phyloP scores from a whole-genome alignment of 179 eudicot species.

The Carnegiea gigantea region DNA sequence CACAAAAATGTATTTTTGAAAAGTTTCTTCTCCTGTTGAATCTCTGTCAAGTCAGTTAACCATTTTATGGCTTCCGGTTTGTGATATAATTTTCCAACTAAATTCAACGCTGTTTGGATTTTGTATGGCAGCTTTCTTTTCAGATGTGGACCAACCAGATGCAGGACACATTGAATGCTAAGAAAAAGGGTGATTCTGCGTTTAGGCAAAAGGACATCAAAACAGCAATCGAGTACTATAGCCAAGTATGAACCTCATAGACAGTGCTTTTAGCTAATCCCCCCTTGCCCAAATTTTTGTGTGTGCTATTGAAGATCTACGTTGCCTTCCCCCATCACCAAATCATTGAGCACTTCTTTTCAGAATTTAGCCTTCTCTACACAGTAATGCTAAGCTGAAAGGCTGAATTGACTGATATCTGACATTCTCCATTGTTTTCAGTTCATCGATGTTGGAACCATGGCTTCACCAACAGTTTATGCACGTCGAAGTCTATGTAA shows the following conservation, averaged over 20 bases:
- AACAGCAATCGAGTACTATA: conserved; percentile 41
- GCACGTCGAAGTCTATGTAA: conserved; percentile 72
- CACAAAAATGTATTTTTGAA: no score
- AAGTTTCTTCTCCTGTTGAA: no score
- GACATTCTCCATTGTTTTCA: conserved; percentile 20
- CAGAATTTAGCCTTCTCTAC: no score
- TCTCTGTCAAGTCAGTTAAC: no score
- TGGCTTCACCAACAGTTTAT: conserved; percentile 72
- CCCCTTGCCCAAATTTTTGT: no score
- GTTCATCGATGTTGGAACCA: conserved; percentile 74
- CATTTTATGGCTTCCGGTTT: not conserved
- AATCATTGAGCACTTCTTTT: no score
- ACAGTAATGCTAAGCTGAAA: no score
- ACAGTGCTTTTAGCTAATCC: not conserved
- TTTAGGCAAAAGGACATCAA: conserved; percentile 47
- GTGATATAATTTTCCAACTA: not conserved
- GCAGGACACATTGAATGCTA: conserved; percentile 47
- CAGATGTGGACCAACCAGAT: conserved; percentile 60
- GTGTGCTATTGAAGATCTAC: no score
- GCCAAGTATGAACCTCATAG: conserved; percentile 32
- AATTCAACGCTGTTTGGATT: not conserved
- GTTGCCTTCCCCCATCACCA: no score
- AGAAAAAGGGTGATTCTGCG: conserved; percentile 51
- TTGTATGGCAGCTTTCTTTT: conserved; percentile 44
- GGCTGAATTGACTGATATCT: not conserved